Evolutionary conservation across 129 eudicot genomes (phyloP).

Genomic region (Artemisia tridentata): DNA sequence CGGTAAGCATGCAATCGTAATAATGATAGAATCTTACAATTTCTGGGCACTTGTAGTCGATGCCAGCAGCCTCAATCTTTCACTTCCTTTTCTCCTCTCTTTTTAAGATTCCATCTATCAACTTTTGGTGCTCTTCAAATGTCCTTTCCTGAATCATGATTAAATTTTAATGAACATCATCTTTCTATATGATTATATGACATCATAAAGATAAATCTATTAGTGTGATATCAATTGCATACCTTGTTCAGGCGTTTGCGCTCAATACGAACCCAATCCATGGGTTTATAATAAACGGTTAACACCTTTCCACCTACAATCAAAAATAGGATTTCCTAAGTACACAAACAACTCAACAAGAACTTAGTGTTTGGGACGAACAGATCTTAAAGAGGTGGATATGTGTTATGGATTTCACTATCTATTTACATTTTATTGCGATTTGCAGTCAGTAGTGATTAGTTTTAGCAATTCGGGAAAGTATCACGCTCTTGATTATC

Average conservation of each 20-base stretch:
- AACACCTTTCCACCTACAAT: conserved; percentile 83
- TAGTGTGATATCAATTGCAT: background rate
- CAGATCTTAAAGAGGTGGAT: too few relatives aligned
- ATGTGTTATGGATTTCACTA: too few relatives aligned
- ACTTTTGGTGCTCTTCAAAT: conserved; percentile 66
- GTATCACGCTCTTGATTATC: too few relatives aligned
- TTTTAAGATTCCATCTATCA: conserved; percentile 65
- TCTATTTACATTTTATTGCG: too few relatives aligned
- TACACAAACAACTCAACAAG: background rate
- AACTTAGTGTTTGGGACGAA: background rate
- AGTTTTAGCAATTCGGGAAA: too few relatives aligned
- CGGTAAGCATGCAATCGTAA: background rate
- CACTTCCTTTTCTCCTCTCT: conserved; percentile 60
- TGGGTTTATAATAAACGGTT: conserved; percentile 56
- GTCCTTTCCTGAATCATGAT: conserved; percentile 61
- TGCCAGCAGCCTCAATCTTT: conserved; percentile 86
- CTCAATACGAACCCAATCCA: conserved; percentile 71
- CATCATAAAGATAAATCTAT: background rate
- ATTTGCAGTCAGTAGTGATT: too few relatives aligned
- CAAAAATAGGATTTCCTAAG: background rate
- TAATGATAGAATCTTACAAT: conserved; percentile 49
- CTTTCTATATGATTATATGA: background rate
- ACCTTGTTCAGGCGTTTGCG: conserved; percentile 79
- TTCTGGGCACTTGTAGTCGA: conserved; percentile 74
- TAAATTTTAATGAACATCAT: background rate